Evolutionary conservation across 2,329 filamentous ascomycete species (phyloP).

Genomic region (Pseudocercospora fuligena): DNA sequence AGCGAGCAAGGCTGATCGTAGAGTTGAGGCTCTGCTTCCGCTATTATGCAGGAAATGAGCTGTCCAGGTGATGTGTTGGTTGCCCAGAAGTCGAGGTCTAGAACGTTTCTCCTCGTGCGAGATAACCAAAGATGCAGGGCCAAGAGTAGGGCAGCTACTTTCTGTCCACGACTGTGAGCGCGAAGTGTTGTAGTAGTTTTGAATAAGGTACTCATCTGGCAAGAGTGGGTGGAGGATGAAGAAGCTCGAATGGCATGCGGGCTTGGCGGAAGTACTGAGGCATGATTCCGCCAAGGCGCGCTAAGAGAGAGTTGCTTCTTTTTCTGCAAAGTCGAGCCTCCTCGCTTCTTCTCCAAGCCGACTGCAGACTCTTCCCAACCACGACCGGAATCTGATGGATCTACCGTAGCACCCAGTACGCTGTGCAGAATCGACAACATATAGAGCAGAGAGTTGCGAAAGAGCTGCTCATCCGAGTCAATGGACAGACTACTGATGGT

Average conservation of each 20-base stretch:
- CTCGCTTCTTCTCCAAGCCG: background rate
- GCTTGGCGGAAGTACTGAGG: background rate
- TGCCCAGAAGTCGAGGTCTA: background rate
- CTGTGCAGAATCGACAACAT: background rate
- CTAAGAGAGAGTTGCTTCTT: background rate
- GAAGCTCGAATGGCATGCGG: no score
- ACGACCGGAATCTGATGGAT: background rate
- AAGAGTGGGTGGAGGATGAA: no score
- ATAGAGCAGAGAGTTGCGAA: background rate
- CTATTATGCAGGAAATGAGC: background rate
- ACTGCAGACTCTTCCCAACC: background rate
- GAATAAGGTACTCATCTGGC: no score
- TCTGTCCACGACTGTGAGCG: no score
- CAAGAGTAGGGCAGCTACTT: background rate
- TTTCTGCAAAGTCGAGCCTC: background rate
- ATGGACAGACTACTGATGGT: background rate
- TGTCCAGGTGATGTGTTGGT: conserved; percentile 1
- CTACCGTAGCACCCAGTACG: background rate
- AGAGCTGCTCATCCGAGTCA: background rate
- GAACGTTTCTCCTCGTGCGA: background rate
- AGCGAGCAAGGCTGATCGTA: background rate
- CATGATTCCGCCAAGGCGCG: background rate
- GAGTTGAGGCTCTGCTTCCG: background rate
- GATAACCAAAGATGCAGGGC: no score
- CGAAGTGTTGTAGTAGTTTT: no score